These are phyloP conservation scores for Eimeria tenella DNA, from an alignment of 169 alveolate genomes.

Conservation along the genomic window DNA sequence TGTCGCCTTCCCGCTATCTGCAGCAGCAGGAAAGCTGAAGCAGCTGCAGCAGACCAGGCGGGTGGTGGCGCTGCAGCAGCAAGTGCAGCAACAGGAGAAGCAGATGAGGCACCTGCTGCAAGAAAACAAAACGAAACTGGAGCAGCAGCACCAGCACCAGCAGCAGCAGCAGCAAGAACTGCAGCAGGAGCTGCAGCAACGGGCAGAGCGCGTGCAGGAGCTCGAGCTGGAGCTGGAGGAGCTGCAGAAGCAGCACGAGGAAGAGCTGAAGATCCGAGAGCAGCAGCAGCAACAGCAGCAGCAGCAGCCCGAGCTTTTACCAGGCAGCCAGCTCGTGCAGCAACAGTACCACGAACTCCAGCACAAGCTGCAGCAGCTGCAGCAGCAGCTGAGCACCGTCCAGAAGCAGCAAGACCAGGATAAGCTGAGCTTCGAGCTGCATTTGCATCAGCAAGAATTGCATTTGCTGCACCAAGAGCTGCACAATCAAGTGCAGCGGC, in stretches of 20 bases:
- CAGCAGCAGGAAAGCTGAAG: background rate
- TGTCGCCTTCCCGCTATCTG: too few relatives aligned
- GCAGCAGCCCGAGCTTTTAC: background rate
- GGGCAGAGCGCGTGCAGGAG: background rate
- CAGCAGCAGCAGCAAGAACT: background rate
- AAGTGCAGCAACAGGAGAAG: background rate
- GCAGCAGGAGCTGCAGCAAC: background rate
- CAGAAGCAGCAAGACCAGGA: too few relatives aligned
- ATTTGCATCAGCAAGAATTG: background rate
- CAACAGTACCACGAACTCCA: background rate
- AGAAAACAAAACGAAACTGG: background rate
- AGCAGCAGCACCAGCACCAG: background rate
- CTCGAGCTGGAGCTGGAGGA: background rate
- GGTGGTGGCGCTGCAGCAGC: background rate
- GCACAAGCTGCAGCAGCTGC: background rate
- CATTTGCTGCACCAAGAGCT: background rate
- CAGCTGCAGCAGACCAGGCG: background rate
- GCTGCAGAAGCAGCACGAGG: background rate
- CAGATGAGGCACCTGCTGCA: background rate
- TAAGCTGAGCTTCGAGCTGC: background rate
- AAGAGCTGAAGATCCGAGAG: background rate
- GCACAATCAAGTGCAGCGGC: background rate
- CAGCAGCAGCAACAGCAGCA: conserved; percentile 5
- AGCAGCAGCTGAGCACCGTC: background rate
- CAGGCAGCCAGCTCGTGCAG: background rate